Evolutionary conservation across 2,329 filamentous ascomycete species (phyloP), one percentile per base, ranked within the genome.

Genomic region (Teratosphaeria pseudoeucalypti): DNA sequence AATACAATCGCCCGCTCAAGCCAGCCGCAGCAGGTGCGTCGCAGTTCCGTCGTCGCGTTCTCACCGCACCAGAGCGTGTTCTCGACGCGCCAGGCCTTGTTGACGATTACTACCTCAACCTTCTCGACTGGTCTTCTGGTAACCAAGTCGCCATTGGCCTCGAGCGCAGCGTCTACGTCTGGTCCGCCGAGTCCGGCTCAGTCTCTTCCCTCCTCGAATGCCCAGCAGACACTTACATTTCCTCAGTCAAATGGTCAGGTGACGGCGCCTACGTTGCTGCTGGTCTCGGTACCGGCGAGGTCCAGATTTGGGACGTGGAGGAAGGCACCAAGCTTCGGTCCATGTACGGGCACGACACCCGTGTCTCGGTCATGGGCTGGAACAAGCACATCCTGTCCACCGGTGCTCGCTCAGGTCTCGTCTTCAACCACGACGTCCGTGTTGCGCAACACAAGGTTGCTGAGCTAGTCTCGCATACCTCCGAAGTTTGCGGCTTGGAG

Each of bases 291-390:
- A 90, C 90, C 43, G 94, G 94, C 61, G 94, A 99, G 75, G 90
- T 99, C 43, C 94, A 99, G 79, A 99, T 99, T 78, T 99, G 94
- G 92, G 94, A 97, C 70, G 92, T 96, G 32, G 89, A 95, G 69
- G 94, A 99, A 75, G 85, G 88, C 63, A 87, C 86, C 71, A 97
- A 97, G 83, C 87, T 99, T 61, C 92, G 94, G 74, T 96, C 91
- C 81, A 99, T 99, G 94, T 89, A 91, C 73, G 94, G 94, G 62
- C 94, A 99, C 73, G 92, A 97, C 71, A 92, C 90, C 47, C 92
- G 94, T 58, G 92, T 99, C 64, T 90, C 92, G 72, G 92, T 96
- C 65, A 96, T 97, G 92, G 90, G 92, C 71, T 99, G 94, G 94
- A 96, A 90, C 82, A 97, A 97, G 84, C 94, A 97, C 77, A 85